Evolutionary conservation across 768 basidiomycete genomes (phyloP).

Genomic region (Xerocomellus intermedius): DNA sequence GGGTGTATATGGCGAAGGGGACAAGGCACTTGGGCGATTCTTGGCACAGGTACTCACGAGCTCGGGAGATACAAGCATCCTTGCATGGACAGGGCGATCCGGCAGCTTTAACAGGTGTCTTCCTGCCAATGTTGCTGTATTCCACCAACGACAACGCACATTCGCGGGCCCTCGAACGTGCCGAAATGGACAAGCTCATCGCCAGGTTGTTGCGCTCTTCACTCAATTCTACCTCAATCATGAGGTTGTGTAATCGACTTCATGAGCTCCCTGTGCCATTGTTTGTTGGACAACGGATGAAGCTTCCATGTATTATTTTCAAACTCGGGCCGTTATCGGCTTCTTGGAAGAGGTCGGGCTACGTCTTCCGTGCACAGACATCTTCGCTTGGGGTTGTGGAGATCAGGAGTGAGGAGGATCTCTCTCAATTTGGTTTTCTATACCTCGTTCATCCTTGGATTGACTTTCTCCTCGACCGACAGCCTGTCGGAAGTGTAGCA

Average conservation of each 20-base stretch:
- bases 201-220: no score
- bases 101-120: slow-evolving; percentile 2
- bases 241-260: neutral
- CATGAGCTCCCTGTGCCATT: neutral
- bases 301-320: slow-evolving; percentile 6
- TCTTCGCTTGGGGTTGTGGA: no score
- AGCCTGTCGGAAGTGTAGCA: no score
- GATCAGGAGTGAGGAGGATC: no score
- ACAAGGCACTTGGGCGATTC: neutral
- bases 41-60: neutral
- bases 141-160: neutral
- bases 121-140: neutral
- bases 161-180: neutral
- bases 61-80: neutral
- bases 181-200: no score
- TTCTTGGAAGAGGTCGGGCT: neutral
- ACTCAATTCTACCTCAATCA: no score
- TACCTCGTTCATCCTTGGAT: no score
- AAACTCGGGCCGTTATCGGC: neutral
- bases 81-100: neutral
- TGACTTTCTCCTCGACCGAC: no score
- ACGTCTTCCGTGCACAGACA: no score
- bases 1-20: neutral
- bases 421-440: no score
- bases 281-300: neutral